Evolutionary conservation across 129 eudicot genomes (phyloP).

Genomic region (Solidago caesia): DNA sequence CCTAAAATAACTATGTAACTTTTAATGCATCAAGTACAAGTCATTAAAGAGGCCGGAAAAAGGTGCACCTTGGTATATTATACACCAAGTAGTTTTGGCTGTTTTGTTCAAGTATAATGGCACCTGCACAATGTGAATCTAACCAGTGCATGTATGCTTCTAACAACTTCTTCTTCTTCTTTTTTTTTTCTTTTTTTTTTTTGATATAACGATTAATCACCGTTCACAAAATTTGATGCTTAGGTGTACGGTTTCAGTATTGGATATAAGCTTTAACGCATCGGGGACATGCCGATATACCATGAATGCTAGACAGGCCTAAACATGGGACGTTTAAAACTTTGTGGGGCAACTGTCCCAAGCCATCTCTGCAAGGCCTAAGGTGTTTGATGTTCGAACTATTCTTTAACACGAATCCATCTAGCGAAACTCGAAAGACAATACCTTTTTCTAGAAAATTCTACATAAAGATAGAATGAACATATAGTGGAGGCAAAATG

Average conservation of each 20-base stretch:
- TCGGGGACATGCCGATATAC: neutral
- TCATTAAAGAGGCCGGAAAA: neutral
- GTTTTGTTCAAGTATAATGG: conserved; percentile 23
- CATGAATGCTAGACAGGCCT: conserved; percentile 11
- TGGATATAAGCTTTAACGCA: conserved; percentile 13
- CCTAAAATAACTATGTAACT: neutral
- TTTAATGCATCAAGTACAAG: conserved; percentile 17
- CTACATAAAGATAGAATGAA: conserved; percentile 17
- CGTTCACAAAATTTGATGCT: conserved; percentile 5
- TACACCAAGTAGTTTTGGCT: conserved; percentile 1
- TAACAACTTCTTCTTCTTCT: neutral
- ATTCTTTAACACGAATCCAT: neutral
- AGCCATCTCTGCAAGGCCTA: no score
- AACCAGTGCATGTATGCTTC: conserved; percentile 8
- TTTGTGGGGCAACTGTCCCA: no score
- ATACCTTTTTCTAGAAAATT: neutral
- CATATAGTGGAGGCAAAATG: conserved; percentile 24
- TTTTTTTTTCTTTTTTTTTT: neutral
- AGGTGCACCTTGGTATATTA: conserved; percentile 2
- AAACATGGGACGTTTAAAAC: neutral
- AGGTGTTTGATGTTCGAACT: neutral
- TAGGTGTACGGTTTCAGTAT: conserved; percentile 5
- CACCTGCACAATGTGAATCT: conserved; percentile 27
- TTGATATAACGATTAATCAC: neutral
- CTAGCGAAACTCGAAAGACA: neutral